Conservation (phyloP, 345 rosid species). For the Arabidopsis suecica region DNA sequence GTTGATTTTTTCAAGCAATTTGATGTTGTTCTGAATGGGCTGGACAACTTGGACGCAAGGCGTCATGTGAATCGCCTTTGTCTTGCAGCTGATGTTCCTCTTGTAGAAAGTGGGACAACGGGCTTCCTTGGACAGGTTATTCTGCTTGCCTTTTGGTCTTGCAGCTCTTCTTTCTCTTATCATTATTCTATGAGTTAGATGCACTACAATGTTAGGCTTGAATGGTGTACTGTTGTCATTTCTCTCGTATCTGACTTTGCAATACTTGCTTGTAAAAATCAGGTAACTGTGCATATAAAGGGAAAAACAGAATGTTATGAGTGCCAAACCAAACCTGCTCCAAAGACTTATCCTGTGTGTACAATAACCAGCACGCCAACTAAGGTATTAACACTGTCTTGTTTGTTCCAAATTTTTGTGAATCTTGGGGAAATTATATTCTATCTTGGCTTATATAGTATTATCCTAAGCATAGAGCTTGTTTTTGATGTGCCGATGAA, state of each 20-base stretch:
- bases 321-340: slow-evolving; percentile 94
- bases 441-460: slow-evolving; percentile 9
- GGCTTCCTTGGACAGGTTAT: slow-evolving; percentile 98
- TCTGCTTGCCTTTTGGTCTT: neutral
- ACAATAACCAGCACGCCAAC: slow-evolving; percentile 99
- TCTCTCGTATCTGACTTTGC: slow-evolving; percentile 27
- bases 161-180: slow-evolving; percentile 10
- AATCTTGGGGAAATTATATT: neutral
- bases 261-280: slow-evolving; percentile 33
- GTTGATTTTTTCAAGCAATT: slow-evolving; percentile 95
- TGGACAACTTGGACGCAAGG: slow-evolving; percentile 97
- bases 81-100: slow-evolving; percentile 93
- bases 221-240: slow-evolving; percentile 1
- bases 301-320: slow-evolving; percentile 98
- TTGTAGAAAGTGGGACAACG: slow-evolving; percentile 99
- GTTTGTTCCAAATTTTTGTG: slow-evolving; percentile 12
- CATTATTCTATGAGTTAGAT: neutral
- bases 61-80: slow-evolving; percentile 99
- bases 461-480: slow-evolving; percentile 13
- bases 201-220: slow-evolving; percentile 2
- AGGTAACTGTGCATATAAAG: slow-evolving; percentile 94
- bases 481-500: slow-evolving; percentile 15
- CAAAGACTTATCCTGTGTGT: slow-evolving; percentile 98
- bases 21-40: slow-evolving; percentile 91
- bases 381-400: slow-evolving; percentile 59